phyloP scores from a whole-genome alignment of 83 land plant genomes.

The Picea engelmannii region DNA sequence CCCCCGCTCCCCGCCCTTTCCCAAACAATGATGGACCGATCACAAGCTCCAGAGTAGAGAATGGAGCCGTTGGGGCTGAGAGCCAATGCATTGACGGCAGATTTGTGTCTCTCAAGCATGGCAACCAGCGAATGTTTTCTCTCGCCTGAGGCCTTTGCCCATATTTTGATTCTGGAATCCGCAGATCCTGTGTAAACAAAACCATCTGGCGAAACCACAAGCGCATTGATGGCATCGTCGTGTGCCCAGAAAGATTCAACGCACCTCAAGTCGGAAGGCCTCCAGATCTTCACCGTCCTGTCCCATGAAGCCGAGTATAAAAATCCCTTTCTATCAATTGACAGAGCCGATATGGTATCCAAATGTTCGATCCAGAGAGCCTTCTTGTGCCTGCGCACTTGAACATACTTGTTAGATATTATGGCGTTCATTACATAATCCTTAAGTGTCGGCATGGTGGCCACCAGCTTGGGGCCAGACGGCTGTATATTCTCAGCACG shows the following conservation, averaged over 20 bases:
- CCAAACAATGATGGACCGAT: constrained; percentile 59
- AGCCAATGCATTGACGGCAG: constrained; percentile 64
- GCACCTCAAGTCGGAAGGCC: constrained; percentile 35
- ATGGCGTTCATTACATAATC: not conserved
- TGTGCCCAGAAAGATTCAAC: constrained; percentile 62
- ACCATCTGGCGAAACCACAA: constrained; percentile 40
- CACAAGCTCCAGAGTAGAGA: constrained; percentile 53
- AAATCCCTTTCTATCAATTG: not conserved
- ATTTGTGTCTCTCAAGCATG: constrained; percentile 48
- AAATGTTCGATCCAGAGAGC: not conserved
- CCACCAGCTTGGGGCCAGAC: constrained; percentile 21
- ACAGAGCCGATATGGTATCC: not conserved
- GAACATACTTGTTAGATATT: not conserved
- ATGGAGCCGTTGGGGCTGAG: constrained; percentile 27
- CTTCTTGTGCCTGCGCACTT: not conserved
- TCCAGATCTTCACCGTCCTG: too few species aligned
- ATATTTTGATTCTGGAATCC: constrained; percentile 51
- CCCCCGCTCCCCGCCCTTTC: constrained; percentile 45
- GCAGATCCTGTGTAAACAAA: constrained; percentile 65
- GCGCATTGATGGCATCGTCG: constrained; percentile 72
- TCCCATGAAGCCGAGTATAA: constrained; percentile 51
- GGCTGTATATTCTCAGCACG: not conserved
- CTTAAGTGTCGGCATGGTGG: constrained; percentile 51
- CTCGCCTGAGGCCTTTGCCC: constrained; percentile 23
- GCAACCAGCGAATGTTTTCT: constrained; percentile 24